Percentiles rank a stretch among this genome's conserved stretches.
These are phyloP conservation scores for Candida caryicola DNA, from an alignment of 805 yeast genomes.

Conservation along the genomic window DNA sequence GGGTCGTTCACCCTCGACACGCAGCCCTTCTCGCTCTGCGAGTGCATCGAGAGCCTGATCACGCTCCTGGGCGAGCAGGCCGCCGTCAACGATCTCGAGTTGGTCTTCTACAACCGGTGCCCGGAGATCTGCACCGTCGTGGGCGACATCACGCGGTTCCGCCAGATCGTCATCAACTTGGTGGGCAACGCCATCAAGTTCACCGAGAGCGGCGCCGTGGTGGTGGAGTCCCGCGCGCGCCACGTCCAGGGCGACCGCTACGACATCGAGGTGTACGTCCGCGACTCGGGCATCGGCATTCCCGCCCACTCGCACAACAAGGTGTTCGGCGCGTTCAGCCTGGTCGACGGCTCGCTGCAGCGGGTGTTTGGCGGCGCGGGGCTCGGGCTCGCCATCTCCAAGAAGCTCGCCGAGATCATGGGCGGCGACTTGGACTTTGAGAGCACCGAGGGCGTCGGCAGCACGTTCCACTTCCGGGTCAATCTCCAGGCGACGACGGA, in stretches of 20 bases:
- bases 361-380: slow-evolving; percentile 55
- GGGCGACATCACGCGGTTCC: slow-evolving; percentile 50
- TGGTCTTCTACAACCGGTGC: slow-evolving; percentile 43
- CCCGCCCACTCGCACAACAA: slow-evolving; percentile 42
- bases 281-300: slow-evolving; percentile 56
- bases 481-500: slow-evolving; percentile 9
- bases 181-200: slow-evolving; percentile 56
- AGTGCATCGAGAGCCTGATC: slow-evolving; percentile 46
- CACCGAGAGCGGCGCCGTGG: slow-evolving; percentile 42
- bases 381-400: slow-evolving; percentile 47
- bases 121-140: slow-evolving; percentile 34
- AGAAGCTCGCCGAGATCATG: slow-evolving; percentile 48
- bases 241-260: slow-evolving; percentile 27
- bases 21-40: slow-evolving; percentile 43
- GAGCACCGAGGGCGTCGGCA: slow-evolving; percentile 46
- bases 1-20: slow-evolving; percentile 47
- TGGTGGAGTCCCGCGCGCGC: slow-evolving; percentile 33
- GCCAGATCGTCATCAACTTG: slow-evolving; percentile 51
- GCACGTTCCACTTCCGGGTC: slow-evolving; percentile 42
- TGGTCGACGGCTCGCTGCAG: slow-evolving; percentile 54
- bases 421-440: slow-evolving; percentile 47
- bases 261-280: slow-evolving; percentile 39
- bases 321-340: slow-evolving; percentile 52
- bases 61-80: slow-evolving; percentile 50
- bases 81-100: slow-evolving; percentile 40